These are phyloP conservation scores for Adenanthera pavonina DNA, from an alignment of 306 rosid species.

Conservation along the genomic window DNA sequence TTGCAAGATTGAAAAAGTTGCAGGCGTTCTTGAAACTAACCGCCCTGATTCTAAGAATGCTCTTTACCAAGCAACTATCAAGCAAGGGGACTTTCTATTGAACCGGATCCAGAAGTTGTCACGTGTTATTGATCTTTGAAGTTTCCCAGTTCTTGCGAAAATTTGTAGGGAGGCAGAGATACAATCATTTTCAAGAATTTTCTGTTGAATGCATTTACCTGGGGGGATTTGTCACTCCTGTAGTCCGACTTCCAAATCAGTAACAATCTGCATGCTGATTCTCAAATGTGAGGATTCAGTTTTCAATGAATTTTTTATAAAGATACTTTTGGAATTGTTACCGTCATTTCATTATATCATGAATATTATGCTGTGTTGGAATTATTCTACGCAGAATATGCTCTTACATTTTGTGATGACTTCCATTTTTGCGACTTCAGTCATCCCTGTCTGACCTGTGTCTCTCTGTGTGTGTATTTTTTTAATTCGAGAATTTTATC, in stretches of 20 bases:
- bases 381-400: not conserved
- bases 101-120: slow-evolving; percentile 95
- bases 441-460: too few species aligned
- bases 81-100: slow-evolving; percentile 95
- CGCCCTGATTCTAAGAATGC: slow-evolving; percentile 97
- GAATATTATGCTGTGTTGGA: slow-evolving; percentile 16
- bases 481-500: not conserved
- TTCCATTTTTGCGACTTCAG: too few species aligned
- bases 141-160: slow-evolving; percentile 25
- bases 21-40: slow-evolving; percentile 89
- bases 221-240: slow-evolving; percentile 16
- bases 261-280: slow-evolving; percentile 20
- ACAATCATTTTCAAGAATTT: slow-evolving; percentile 29
- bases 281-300: slow-evolving; percentile 8
- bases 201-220: slow-evolving; percentile 37
- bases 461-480: too few species aligned
- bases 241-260: slow-evolving; percentile 34
- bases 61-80: slow-evolving; percentile 94
- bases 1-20: slow-evolving; percentile 97
- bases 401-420: not conserved
- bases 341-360: not conserved
- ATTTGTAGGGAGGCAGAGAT: slow-evolving; percentile 27
- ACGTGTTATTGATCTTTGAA: slow-evolving; percentile 82
- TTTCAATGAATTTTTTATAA: not conserved
- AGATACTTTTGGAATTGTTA: not conserved